phyloP scores from a whole-genome alignment of 768 basidiomycete species.

The Mycena kentingensis region DNA sequence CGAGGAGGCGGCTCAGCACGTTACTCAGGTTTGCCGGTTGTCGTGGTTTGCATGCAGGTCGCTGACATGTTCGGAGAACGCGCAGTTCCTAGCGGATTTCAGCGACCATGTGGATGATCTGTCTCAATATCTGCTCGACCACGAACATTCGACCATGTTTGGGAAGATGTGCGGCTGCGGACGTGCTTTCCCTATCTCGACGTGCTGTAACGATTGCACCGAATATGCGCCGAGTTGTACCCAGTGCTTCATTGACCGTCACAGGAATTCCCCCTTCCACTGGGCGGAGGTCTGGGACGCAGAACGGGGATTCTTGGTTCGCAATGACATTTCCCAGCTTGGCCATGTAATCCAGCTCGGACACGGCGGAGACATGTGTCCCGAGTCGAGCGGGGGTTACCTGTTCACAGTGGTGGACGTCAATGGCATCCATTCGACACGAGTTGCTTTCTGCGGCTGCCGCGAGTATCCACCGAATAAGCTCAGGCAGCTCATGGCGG shows the following conservation, averaged over 20 bases:
- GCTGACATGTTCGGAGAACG: no score
- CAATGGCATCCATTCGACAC: constrained; percentile 6
- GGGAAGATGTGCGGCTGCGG: no score
- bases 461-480: constrained; percentile 2
- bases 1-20: no score
- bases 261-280: constrained; percentile 7
- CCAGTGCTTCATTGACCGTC: constrained; percentile 5
- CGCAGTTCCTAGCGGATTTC: no score
- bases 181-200: no score
- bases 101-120: no score
- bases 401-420: constrained; percentile 6
- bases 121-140: no score
- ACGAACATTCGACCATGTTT: no score
- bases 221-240: neutral
- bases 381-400: neutral
- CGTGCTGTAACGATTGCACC: constrained; percentile 39
- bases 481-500: neutral
- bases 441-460: constrained; percentile 5
- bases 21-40: no score
- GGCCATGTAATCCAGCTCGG: constrained; percentile 5
- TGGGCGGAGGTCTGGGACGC: constrained; percentile 10
- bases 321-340: constrained; percentile 1
- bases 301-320: constrained; percentile 1
- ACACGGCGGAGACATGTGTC: neutral
- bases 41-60: no score